Evolutionary conservation across 2,329 filamentous ascomycete genomes (phyloP).

Genomic region (Magnaporthiopsis incrustans): DNA sequence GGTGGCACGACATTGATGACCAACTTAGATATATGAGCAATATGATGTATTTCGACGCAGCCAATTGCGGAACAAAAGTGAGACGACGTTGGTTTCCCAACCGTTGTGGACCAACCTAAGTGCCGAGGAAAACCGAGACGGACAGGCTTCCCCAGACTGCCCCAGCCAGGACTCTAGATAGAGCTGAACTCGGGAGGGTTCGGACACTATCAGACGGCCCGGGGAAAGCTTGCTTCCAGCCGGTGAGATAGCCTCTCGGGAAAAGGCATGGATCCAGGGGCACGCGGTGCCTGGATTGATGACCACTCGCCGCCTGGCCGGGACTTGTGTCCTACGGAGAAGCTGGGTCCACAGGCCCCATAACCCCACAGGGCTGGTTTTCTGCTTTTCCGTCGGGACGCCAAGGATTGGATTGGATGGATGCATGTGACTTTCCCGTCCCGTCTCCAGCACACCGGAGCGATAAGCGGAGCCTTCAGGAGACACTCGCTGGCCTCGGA

Average conservation of each 20-base stretch:
- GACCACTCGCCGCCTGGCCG: slow-evolving; percentile 1
- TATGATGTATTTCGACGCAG: background rate
- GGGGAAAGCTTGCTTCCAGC: background rate
- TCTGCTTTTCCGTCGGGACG: background rate
- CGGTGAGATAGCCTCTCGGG: background rate
- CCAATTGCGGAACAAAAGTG: background rate
- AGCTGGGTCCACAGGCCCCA: background rate
- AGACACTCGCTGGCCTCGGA: background rate
- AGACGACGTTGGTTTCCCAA: background rate
- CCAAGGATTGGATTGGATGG: background rate
- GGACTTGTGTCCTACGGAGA: slow-evolving; percentile 8
- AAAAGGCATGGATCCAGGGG: background rate
- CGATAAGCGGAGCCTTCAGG: background rate
- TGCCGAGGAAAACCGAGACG: background rate
- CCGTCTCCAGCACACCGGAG: background rate
- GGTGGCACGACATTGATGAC: background rate
- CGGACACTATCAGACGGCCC: background rate
- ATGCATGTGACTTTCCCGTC: slow-evolving; percentile 14
- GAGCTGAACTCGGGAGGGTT: background rate
- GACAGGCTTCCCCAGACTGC: background rate
- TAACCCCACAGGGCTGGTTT: background rate
- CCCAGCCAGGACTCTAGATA: background rate
- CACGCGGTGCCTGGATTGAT: background rate
- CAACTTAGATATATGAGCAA: background rate
- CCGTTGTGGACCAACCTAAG: background rate